Conservation (phyloP, 441 rosid species). For the Aleurites moluccanus region DNA sequence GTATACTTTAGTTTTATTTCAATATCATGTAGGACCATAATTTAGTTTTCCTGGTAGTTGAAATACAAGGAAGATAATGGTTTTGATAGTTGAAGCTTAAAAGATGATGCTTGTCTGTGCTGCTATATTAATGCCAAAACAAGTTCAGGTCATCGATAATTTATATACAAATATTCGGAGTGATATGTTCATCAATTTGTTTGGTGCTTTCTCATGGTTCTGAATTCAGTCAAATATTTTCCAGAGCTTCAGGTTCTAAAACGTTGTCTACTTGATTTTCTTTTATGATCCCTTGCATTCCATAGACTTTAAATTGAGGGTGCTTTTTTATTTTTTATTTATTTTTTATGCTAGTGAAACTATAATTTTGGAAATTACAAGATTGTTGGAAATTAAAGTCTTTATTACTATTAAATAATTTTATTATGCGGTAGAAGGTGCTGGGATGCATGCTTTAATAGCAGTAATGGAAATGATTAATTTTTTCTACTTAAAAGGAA, state of each 20-base stretch:
- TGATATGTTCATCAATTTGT: neutral
- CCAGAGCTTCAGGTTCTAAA: neutral
- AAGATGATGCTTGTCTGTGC: neutral
- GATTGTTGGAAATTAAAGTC: neutral
- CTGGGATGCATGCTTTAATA: neutral
- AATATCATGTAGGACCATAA: neutral
- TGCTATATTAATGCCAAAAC: neutral
- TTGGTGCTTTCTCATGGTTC: neutral
- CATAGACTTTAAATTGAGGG: neutral
- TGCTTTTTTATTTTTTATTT: neutral
- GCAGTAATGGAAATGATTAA: neutral
- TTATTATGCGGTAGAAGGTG: neutral
- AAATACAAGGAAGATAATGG: neutral
- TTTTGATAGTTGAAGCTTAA: neutral
- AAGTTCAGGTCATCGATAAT: neutral
- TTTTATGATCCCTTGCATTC: neutral
- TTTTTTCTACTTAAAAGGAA: neutral
- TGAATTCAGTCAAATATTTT: too few species aligned
- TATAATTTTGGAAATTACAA: neutral
- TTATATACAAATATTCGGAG: neutral
- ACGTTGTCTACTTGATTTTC: neutral
- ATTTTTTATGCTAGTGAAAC: neutral
- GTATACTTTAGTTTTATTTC: neutral
- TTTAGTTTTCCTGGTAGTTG: neutral
- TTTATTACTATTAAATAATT: neutral